These are phyloP conservation scores for Fraxinus sp. DNA, from an alignment of 305 asterid species.

Conservation along the genomic window DNA sequence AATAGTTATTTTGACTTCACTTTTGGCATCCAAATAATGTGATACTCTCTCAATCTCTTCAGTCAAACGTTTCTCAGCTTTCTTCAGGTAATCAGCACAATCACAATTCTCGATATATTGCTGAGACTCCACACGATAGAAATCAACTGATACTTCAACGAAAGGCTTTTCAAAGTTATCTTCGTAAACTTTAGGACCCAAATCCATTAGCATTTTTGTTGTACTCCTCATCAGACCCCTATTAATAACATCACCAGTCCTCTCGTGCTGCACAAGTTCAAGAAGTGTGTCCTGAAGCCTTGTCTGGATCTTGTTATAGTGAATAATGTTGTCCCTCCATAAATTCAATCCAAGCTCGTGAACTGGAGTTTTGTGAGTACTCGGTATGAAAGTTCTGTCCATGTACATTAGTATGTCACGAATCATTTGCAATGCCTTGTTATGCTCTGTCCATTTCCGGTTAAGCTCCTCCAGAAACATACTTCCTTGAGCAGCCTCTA, in stretches of 20 bases:
- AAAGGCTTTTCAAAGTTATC: constrained; percentile 51
- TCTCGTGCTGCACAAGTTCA: constrained; percentile 42
- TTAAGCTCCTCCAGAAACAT: constrained; percentile 56
- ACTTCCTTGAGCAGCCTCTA: constrained; percentile 53
- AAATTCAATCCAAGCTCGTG: constrained; percentile 59
- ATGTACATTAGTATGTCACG: constrained; percentile 60
- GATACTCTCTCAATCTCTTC: constrained; percentile 57
- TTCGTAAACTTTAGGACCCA: constrained; percentile 46
- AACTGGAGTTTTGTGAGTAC: constrained; percentile 50
- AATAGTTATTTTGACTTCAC: constrained; percentile 46
- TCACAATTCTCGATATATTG: constrained; percentile 48
- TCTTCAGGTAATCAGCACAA: constrained; percentile 52
- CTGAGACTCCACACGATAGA: constrained; percentile 51
- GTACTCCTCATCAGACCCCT: constrained; percentile 52
- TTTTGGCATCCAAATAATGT: constrained; percentile 44
- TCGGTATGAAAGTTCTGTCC: constrained; percentile 55
- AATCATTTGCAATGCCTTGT: constrained; percentile 58
- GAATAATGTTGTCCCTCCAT: constrained; percentile 52
- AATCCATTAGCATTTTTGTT: constrained; percentile 49
- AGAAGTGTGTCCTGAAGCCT: constrained; percentile 47
- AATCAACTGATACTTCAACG: constrained; percentile 49
- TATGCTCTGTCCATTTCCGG: constrained; percentile 52
- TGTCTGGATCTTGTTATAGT: constrained; percentile 39
- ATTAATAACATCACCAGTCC: constrained; percentile 24
- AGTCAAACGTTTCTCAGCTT: constrained; percentile 47